Evolutionary conservation across 352 stramenopile species (phyloP).

Genomic region (Phytophthora hybrid): DNA sequence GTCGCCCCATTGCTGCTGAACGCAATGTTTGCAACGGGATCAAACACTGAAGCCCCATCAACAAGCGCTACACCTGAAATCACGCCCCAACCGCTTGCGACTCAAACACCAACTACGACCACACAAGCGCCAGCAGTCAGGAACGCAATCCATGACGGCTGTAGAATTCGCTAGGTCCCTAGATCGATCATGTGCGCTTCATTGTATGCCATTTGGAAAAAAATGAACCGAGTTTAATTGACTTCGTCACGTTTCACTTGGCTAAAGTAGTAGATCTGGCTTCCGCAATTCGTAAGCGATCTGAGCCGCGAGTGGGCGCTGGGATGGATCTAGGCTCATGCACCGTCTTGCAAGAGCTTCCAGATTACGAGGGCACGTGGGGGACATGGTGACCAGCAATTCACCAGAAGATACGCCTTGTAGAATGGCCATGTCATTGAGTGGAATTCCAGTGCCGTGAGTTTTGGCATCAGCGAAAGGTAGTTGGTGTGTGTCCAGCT

Average conservation of each 20-base stretch:
- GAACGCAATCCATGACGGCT: neutral
- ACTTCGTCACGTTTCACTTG: neutral
- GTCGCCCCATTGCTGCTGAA: neutral
- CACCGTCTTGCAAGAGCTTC: conserved; percentile 59
- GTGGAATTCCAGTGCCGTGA: conserved; percentile 38
- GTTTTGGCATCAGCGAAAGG: conserved; percentile 59
- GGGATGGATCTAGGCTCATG: conserved; percentile 55
- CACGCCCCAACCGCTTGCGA: neutral
- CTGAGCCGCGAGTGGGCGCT: conserved; percentile 61
- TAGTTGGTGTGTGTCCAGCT: conserved; percentile 76
- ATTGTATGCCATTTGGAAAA: neutral
- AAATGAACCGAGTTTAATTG: neutral
- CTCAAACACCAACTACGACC: conserved; percentile 1
- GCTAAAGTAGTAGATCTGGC: conserved; percentile 54
- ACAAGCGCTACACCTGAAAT: neutral
- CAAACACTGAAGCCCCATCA: neutral
- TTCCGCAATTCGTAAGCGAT: conserved; percentile 73
- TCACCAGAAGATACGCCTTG: conserved; percentile 59
- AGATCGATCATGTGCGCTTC: neutral
- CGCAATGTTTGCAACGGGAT: conserved; percentile 1
- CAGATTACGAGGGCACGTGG: conserved; percentile 55
- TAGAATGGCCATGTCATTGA: conserved; percentile 70
- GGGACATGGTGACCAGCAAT: conserved; percentile 50
- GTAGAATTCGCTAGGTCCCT: conserved; percentile 4
- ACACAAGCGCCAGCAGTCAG: neutral